Evolutionary conservation across 768 basidiomycete genomes (phyloP), one percentile per base, ranked within the genome.

Genomic region (Amanita inopinata): DNA sequence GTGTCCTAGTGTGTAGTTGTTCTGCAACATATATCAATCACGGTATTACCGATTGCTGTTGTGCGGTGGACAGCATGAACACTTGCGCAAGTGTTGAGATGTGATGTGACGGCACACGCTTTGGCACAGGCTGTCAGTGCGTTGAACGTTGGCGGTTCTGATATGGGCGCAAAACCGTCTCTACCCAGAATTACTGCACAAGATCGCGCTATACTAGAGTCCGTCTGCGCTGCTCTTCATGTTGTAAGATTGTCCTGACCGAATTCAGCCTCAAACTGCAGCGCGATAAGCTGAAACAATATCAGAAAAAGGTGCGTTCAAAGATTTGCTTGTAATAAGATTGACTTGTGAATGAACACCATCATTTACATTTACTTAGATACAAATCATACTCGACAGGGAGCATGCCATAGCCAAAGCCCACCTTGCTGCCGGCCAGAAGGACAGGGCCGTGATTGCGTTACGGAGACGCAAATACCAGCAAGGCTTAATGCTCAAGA

Each of bases 121-220:
- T n/a, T n/a, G n/a, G n/a, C n/a, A n/a, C n/a, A n/a, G n/a, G n/a
- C n/a, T n/a, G n/a, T n/a, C n/a, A n/a, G n/a, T n/a, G n/a, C n/a
- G n/a, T n/a, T n/a, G n/a, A n/a, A n/a, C n/a, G n/a, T n/a, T n/a
- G n/a, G 22, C 27, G 23, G 30, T 33, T 23, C 23, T 43, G 35
- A 39, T 25, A 87, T 87, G 84, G 84, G 84, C 45, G 70, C 61
- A 54, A 74, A 66, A 50, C 81, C 85, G 59, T 87, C 85, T 27
- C 61, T 71, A 24, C 90, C 89, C 36, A 96, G 87, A 69, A 78
- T 99, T 49, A 97, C 96, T 14, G 67, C 78, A 20, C 93, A 93
- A 56, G 96, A 99, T 61, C 78, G 83, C 50, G 94, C 96, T 33
- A 85, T 99, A 48, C 74, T 99, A 47, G 94, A 97, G 94, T 98